phyloP scores from a whole-genome alignment of 2,329 filamentous ascomycete species.

The Nannizzia gypsea region DNA sequence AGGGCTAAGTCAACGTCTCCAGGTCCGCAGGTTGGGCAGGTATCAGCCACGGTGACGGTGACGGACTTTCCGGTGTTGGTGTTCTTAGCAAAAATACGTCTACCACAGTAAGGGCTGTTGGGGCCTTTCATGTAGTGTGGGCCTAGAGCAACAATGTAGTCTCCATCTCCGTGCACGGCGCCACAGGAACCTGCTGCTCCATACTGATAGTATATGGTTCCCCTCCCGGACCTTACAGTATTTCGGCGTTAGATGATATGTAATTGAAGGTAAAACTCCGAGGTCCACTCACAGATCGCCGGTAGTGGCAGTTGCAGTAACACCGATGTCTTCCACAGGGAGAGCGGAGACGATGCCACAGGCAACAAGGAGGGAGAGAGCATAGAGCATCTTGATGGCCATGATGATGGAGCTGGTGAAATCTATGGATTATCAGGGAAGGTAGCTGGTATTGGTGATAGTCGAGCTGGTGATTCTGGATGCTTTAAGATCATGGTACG shows the following conservation, averaged over 20 bases:
- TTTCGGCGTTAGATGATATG: not conserved
- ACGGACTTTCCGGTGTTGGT: slow-evolving; percentile 7
- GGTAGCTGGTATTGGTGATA: not conserved
- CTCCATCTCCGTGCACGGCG: slow-evolving; percentile 6
- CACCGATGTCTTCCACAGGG: not conserved
- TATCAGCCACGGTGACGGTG: slow-evolving; percentile 9
- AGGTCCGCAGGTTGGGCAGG: slow-evolving; percentile 10
- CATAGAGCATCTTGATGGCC: not conserved
- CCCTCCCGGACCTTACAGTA: slow-evolving; percentile 4
- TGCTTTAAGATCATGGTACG: not conserved
- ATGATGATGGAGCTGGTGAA: not conserved
- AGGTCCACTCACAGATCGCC: not conserved
- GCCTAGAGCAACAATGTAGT: slow-evolving; percentile 10
- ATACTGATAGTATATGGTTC: slow-evolving; percentile 11
- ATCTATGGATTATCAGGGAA: not conserved
- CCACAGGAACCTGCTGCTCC: slow-evolving; percentile 10
- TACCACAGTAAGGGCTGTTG: slow-evolving; percentile 7
- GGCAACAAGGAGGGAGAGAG: not conserved
- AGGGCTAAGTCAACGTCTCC: slow-evolving; percentile 14
- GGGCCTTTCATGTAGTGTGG: slow-evolving; percentile 7
- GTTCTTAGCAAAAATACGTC: slow-evolving; percentile 10
- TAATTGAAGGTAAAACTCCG: not conserved
- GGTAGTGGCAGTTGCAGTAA: too few species aligned
- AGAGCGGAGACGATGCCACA: not conserved
- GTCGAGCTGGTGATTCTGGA: not conserved